These are phyloP conservation scores for Zychaea mexicana DNA, from an alignment of 371 early-diverging fungal genomes.

Conservation along the genomic window DNA sequence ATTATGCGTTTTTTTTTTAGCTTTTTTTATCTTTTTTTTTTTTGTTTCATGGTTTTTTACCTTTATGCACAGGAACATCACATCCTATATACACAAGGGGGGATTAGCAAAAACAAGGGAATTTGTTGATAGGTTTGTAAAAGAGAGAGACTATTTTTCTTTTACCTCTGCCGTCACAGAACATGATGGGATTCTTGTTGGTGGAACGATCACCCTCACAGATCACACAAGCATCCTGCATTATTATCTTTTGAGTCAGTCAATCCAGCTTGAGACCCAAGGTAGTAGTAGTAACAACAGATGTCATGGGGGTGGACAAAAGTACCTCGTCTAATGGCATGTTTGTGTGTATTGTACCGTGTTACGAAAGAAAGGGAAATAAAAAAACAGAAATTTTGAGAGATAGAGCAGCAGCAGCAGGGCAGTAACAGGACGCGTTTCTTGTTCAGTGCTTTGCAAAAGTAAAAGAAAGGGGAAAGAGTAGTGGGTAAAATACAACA, in stretches of 20 bases:
- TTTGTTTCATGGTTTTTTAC: slow-evolving; percentile 7
- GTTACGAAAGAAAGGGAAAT: background rate
- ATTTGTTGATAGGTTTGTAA: background rate
- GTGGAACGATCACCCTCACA: slow-evolving; percentile 44
- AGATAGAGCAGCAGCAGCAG: too few species aligned
- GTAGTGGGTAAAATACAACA: background rate
- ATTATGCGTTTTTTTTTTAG: too few species aligned
- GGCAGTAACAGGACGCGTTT: too few species aligned
- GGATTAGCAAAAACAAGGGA: background rate
- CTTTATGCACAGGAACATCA: slow-evolving; percentile 53
- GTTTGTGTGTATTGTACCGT: too few species aligned
- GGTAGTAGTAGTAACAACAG: background rate
- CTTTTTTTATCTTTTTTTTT: too few species aligned
- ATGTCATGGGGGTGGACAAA: background rate
- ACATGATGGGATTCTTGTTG: slow-evolving; percentile 44
- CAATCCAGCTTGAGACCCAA: background rate
- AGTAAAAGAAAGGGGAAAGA: background rate
- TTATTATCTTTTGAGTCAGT: background rate
- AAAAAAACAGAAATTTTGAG: background rate
- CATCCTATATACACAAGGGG: slow-evolving; percentile 30
- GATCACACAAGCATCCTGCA: slow-evolving; percentile 35
- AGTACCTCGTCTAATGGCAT: slow-evolving; percentile 5
- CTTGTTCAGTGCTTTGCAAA: too few species aligned
- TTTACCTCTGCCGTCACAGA: slow-evolving; percentile 55
- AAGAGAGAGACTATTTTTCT: background rate